Percentiles rank a stretch among this genome's conserved stretches.
These are phyloP conservation scores for Theobroma cacao DNA, from an alignment of 345 rosid species.

Conservation along the genomic window DNA sequence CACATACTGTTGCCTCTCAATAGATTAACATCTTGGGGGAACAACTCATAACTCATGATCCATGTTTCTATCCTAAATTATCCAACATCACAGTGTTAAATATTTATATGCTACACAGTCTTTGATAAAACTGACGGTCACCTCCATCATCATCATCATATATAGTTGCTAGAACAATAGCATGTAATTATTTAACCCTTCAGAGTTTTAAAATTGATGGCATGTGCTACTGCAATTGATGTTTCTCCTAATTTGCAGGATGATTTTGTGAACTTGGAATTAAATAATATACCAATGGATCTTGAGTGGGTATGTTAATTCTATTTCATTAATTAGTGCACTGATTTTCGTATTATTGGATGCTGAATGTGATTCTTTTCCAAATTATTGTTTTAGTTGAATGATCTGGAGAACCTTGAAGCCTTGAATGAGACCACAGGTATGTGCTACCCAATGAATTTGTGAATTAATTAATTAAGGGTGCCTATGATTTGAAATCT, in stretches of 20 bases:
- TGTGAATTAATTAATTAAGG: not conserved
- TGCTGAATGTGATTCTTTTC: not conserved
- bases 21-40: not conserved
- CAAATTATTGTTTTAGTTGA: not conserved
- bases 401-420: fast-evolving
- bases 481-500: not conserved
- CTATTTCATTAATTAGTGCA: not conserved
- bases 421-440: not conserved
- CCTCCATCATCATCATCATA: not conserved
- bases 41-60: not conserved
- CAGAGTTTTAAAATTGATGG: not conserved
- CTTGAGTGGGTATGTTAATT: not conserved
- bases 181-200: not conserved
- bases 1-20: not conserved
- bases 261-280: fast-evolving
- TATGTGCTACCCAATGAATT: not conserved
- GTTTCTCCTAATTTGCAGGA: not conserved
- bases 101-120: not conserved
- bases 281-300: not conserved
- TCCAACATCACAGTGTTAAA: not conserved
- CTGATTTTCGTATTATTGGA: not conserved
- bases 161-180: not conserved
- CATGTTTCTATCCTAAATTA: not conserved
- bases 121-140: not conserved
- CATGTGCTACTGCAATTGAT: not conserved